Evolutionary conservation across 2,329 filamentous ascomycete species (phyloP).

Genomic region (Diaporthe citri): DNA sequence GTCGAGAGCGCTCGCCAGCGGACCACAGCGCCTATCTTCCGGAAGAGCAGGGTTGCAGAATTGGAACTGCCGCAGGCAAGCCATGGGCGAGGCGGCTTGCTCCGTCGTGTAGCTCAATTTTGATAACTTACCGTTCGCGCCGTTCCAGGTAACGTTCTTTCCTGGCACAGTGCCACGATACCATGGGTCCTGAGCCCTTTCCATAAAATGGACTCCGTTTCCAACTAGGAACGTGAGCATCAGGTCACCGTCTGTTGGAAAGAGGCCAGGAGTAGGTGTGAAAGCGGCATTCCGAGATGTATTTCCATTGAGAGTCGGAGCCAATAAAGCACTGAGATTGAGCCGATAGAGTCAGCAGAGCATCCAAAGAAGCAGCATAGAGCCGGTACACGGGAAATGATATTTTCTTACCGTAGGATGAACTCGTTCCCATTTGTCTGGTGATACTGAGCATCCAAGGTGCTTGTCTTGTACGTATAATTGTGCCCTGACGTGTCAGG

Average conservation of each 20-base stretch:
- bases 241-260: not conserved
- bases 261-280: not conserved
- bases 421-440: not conserved
- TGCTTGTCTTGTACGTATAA: not conserved
- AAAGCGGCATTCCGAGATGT: not conserved
- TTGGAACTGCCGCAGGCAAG: not conserved
- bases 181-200: not conserved
- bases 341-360: not conserved
- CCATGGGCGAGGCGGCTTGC: not conserved
- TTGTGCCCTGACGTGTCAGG: not conserved
- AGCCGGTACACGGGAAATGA: not conserved
- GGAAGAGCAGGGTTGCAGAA: slow-evolving; percentile 8
- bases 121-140: too few relatives aligned
- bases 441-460: not conserved
- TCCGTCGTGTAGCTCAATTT: not conserved
- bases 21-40: not conserved
- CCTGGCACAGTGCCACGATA: not conserved
- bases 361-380: not conserved
- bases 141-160: not conserved
- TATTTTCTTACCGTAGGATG: not conserved
- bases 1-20: not conserved
- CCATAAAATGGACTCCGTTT: not conserved
- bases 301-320: not conserved
- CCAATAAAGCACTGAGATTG: not conserved
- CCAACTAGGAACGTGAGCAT: not conserved